phyloP scores from a whole-genome alignment of 352 stramenopile species.

The Globisporangium ultimum region DNA sequence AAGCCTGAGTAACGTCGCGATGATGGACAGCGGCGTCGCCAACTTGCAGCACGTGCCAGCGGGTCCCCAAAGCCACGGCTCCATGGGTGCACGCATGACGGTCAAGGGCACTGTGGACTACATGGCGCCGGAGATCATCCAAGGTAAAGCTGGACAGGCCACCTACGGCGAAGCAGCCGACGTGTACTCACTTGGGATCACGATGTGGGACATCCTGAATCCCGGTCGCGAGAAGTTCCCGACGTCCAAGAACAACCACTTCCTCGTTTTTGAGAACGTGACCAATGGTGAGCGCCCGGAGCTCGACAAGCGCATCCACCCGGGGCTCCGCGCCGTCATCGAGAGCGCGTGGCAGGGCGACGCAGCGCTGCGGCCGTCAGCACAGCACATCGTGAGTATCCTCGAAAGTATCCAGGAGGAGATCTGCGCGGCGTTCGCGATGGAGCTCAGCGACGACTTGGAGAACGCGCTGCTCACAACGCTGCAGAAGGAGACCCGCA shows the following conservation, averaged over 20 bases:
- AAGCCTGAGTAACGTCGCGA: conserved; percentile 13
- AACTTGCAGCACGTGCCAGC: conserved; percentile 25
- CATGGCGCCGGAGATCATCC: conserved; percentile 79
- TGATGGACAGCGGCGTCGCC: conserved; percentile 21
- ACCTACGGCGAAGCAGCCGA: conserved; percentile 65
- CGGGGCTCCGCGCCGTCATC: conserved; percentile 36
- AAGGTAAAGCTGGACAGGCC: conserved; percentile 43
- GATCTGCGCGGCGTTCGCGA: conserved; percentile 31
- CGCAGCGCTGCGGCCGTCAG: conserved; percentile 33
- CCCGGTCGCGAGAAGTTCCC: conserved; percentile 52
- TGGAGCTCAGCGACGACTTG: conserved; percentile 36
- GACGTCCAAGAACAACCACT: conserved; percentile 46
- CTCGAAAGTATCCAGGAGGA: conserved; percentile 53
- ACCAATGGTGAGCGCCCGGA: conserved; percentile 43
- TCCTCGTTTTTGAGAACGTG: conserved; percentile 50
- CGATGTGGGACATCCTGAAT: conserved; percentile 71
- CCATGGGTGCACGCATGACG: conserved; percentile 31
- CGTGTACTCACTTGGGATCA: conserved; percentile 69
- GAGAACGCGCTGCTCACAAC: conserved; percentile 27
- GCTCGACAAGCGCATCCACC: conserved; percentile 29
- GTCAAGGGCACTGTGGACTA: conserved; percentile 75
- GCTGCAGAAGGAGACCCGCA: conserved; percentile 14
- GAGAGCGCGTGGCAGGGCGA: conserved; percentile 43
- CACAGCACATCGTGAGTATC: conserved; percentile 35
- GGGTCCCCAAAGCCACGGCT: conserved; percentile 3